Evolutionary conservation across 768 basidiomycete species (phyloP).

Genomic region (Amanita rubescens): DNA sequence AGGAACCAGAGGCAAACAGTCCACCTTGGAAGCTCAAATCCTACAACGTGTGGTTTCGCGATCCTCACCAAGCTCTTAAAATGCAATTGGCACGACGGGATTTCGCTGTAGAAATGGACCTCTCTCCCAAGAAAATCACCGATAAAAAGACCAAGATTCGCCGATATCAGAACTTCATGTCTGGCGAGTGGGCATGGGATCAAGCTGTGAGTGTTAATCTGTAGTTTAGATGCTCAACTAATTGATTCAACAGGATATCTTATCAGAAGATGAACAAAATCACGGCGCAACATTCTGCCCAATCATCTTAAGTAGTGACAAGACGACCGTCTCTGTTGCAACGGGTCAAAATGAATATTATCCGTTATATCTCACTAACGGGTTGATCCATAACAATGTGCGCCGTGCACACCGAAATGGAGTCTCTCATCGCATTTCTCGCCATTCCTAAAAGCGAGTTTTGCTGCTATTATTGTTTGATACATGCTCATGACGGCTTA

Average conservation of each 20-base stretch:
- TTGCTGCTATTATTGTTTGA: background rate
- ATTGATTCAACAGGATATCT: background rate
- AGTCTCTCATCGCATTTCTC: slow-evolving; percentile 10
- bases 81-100: background rate
- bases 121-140: background rate
- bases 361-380: slow-evolving; percentile 8
- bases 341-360: slow-evolving; percentile 5
- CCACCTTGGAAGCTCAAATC: background rate
- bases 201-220: background rate
- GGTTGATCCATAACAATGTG: slow-evolving; percentile 10
- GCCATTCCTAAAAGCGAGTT: slow-evolving; percentile 15
- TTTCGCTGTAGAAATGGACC: background rate
- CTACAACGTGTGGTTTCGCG: background rate
- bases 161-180: background rate
- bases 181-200: background rate
- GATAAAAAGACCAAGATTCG: background rate
- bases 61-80: background rate
- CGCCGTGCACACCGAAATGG: slow-evolving; percentile 15
- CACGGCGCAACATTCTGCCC: background rate
- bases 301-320: background rate
- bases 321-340: background rate
- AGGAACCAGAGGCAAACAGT: slow-evolving; percentile 9
- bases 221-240: background rate
- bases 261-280: background rate
- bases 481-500: background rate